These are phyloP conservation scores for Ceratocystis eucalypticola DNA, from an alignment of 2,329 filamentous ascomycete species.

Conservation along the genomic window DNA sequence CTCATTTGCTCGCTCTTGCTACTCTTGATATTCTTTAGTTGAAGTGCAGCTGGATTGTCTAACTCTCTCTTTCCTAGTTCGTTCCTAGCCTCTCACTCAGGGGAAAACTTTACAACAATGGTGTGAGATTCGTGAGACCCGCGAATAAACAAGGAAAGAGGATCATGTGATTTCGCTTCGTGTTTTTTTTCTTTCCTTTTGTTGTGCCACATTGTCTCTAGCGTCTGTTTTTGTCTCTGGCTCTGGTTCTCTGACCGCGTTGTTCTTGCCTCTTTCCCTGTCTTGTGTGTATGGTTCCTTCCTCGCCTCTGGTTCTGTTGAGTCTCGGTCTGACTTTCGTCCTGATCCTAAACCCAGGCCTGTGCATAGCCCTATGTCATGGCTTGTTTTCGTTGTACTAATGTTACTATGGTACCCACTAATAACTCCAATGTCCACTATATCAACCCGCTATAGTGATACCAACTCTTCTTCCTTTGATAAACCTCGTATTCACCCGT, in stretches of 20 bases:
- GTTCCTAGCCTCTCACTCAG: background rate
- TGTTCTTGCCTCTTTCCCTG: background rate
- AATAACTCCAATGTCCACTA: background rate
- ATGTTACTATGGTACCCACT: background rate
- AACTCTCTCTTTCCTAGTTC: background rate
- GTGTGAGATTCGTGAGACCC: background rate
- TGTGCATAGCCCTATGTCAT: constrained; percentile 1
- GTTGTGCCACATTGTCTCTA: background rate
- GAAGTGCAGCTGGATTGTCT: background rate
- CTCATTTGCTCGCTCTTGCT: background rate
- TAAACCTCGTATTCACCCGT: background rate
- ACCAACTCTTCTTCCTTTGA: background rate
- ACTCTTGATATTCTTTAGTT: background rate
- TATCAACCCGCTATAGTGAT: background rate
- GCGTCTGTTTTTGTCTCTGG: background rate
- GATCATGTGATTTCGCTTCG: background rate
- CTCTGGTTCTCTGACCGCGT: background rate
- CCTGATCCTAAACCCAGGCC: background rate
- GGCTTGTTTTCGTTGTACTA: background rate
- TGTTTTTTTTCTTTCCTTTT: background rate
- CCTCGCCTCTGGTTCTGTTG: background rate
- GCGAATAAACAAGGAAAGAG: background rate
- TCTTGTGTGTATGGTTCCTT: background rate
- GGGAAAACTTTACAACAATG: background rate
- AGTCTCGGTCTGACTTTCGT: background rate